Conservation (phyloP, 495 filamentous ascomycete genomes). For the Trichoderma reesei region DNA sequence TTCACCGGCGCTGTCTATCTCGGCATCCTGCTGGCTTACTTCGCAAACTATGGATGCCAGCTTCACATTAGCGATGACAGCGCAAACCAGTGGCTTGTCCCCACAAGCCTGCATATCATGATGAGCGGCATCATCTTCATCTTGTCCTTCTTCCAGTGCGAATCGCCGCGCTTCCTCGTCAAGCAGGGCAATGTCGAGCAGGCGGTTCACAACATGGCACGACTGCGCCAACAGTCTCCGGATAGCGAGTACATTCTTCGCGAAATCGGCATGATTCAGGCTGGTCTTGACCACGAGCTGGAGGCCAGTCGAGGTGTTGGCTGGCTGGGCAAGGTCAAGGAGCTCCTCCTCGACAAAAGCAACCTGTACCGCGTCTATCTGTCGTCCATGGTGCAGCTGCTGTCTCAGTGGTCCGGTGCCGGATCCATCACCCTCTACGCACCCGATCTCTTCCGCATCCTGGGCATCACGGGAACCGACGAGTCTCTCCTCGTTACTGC, state of each 20-base stretch:
- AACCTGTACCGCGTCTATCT: conserved; percentile 59
- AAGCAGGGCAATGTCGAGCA: conserved; percentile 39
- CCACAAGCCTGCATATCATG: conserved; percentile 61
- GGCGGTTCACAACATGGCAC: conserved; percentile 36
- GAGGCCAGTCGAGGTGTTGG: conserved; percentile 50
- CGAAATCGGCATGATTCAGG: conserved; percentile 42
- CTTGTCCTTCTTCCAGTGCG: conserved; percentile 53
- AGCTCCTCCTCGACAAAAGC: conserved; percentile 47
- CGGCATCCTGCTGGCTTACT: conserved; percentile 52
- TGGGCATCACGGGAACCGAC: conserved; percentile 52
- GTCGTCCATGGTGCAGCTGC: conserved; percentile 47
- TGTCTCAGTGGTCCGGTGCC: conserved; percentile 63
- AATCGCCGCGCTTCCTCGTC: conserved; percentile 50
- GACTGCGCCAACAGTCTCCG: conserved; percentile 37
- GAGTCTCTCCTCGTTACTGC: conserved; percentile 57
- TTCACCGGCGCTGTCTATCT: conserved; percentile 57
- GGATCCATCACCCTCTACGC: conserved; percentile 59
- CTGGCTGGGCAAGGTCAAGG: conserved; percentile 45
- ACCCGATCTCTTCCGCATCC: conserved; percentile 52
- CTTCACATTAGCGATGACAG: conserved; percentile 47
- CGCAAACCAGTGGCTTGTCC: conserved; percentile 52
- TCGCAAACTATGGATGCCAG: conserved; percentile 48
- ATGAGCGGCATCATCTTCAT: conserved; percentile 59
- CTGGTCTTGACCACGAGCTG: conserved; percentile 39
- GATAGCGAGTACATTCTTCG: conserved; percentile 39